phyloP scores from a whole-genome alignment of 2,329 filamentous ascomycete genomes.

The Colletotrichum graminicola region DNA sequence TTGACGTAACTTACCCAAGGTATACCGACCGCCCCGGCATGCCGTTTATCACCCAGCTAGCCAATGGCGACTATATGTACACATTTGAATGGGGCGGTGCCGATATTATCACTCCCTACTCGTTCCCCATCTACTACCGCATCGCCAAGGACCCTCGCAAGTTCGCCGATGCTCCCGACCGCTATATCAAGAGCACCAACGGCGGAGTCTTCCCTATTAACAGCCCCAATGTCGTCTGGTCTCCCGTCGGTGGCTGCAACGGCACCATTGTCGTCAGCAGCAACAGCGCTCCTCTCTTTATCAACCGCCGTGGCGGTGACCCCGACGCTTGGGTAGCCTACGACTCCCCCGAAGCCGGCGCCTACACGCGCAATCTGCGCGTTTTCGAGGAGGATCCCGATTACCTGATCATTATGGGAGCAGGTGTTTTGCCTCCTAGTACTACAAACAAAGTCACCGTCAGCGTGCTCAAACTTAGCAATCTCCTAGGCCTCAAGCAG shows the following conservation, averaged over 20 bases:
- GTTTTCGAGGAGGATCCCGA: constrained; percentile 52
- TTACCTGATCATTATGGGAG: constrained; percentile 58
- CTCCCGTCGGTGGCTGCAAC: constrained; percentile 56
- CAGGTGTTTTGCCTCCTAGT: constrained; percentile 59
- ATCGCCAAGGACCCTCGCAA: constrained; percentile 54
- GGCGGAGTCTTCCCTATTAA: constrained; percentile 52
- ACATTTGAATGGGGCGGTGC: constrained; percentile 72
- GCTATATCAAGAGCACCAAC: constrained; percentile 51
- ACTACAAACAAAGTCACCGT: constrained; percentile 58
- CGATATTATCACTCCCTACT: constrained; percentile 49
- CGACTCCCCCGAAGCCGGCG: constrained; percentile 51
- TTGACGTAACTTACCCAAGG: constrained; percentile 72
- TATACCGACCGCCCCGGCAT: constrained; percentile 77
- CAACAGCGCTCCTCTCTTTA: constrained; percentile 55
- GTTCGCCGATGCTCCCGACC: constrained; percentile 51
- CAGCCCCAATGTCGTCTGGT: constrained; percentile 60
- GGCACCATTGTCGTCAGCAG: constrained; percentile 60
- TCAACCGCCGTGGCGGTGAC: constrained; percentile 57
- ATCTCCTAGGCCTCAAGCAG: constrained; percentile 42
- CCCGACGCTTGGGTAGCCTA: constrained; percentile 53
- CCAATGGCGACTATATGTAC: constrained; percentile 71
- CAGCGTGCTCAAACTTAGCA: constrained; percentile 51
- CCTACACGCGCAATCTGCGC: constrained; percentile 54
- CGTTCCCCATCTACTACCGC: constrained; percentile 61
- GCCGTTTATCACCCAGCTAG: constrained; percentile 72